These are phyloP conservation scores for Omphalea diandra DNA, from an alignment of 441 rosid genomes.

Conservation along the genomic window DNA sequence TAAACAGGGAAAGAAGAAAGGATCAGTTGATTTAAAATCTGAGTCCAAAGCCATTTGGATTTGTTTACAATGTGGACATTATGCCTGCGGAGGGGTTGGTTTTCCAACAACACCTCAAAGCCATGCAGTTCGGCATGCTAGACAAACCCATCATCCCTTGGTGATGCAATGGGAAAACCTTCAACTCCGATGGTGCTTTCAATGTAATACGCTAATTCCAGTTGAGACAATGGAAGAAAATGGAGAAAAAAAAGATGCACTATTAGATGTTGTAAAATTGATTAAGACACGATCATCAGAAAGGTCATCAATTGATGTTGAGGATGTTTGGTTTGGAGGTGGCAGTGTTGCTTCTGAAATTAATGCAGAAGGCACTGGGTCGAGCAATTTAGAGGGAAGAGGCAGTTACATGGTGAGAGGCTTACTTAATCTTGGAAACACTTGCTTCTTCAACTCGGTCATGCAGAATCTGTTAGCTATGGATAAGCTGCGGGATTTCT, in stretches of 20 bases:
- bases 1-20: slow-evolving; percentile 66
- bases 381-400: slow-evolving; percentile 41
- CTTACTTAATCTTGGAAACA: slow-evolving; percentile 85
- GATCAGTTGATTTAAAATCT: slow-evolving; percentile 44
- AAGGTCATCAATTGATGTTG: slow-evolving; percentile 41
- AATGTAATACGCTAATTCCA: slow-evolving; percentile 57
- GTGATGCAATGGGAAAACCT: slow-evolving; percentile 79
- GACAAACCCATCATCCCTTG: slow-evolving; percentile 61
- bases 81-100: slow-evolving; percentile 83
- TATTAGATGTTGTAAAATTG: slow-evolving; percentile 57
- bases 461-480: slow-evolving; percentile 87
- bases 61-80: slow-evolving; percentile 91
- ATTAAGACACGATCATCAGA: slow-evolving; percentile 51
- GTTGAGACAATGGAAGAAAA: slow-evolving; percentile 61
- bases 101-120: slow-evolving; percentile 71
- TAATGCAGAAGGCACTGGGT: slow-evolving; percentile 34
- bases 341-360: slow-evolving; percentile 50
- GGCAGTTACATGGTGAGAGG: slow-evolving; percentile 66
- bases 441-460: slow-evolving; percentile 94
- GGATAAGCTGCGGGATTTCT: slow-evolving; percentile 51
- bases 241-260: slow-evolving; percentile 50
- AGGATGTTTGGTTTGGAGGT: slow-evolving; percentile 60
- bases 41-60: slow-evolving; percentile 75
- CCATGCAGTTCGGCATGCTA: slow-evolving; percentile 71
- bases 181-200: slow-evolving; percentile 84